Evolutionary conservation across 2,329 filamentous ascomycete genomes (phyloP).

Genomic region (Phaeomoniella chlamydospora): DNA sequence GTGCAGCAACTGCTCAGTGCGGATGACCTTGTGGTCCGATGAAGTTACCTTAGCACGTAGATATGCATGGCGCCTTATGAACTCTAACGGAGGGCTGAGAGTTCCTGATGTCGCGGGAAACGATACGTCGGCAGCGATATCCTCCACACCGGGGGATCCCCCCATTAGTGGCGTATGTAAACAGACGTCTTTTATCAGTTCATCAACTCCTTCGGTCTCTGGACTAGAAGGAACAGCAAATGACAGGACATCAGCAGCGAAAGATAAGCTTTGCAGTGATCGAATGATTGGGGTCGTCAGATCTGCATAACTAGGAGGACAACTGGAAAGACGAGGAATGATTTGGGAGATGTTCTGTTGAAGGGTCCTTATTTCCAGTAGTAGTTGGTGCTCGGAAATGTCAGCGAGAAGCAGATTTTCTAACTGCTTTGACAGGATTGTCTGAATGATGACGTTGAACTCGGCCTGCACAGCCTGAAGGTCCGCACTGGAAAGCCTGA

Average conservation of each 20-base stretch:
- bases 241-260: constrained; percentile 42
- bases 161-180: constrained; percentile 24
- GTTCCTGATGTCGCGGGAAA: neutral
- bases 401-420: constrained; percentile 14
- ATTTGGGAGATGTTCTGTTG: constrained; percentile 52
- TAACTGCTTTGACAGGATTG: constrained; percentile 33
- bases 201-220: neutral
- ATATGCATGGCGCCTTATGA: neutral
- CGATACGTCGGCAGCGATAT: neutral
- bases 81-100: neutral
- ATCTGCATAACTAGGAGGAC: constrained; percentile 72
- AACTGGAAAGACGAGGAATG: constrained; percentile 50
- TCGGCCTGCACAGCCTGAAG: constrained; percentile 65
- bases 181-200: neutral
- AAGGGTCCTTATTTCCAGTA: constrained; percentile 24
- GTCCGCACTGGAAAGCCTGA: constrained; percentile 54
- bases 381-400: neutral
- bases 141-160: constrained; percentile 6
- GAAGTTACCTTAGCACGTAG: neutral
- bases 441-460: constrained; percentile 60
- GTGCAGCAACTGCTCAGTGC: constrained; percentile 2
- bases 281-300: constrained; percentile 64
- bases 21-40: neutral
- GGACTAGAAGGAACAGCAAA: neutral
- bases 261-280: constrained; percentile 62